Base-by-base conservation (phyloP, 148 eudicot genomes). In the Rhododendron ovatum region DNA sequence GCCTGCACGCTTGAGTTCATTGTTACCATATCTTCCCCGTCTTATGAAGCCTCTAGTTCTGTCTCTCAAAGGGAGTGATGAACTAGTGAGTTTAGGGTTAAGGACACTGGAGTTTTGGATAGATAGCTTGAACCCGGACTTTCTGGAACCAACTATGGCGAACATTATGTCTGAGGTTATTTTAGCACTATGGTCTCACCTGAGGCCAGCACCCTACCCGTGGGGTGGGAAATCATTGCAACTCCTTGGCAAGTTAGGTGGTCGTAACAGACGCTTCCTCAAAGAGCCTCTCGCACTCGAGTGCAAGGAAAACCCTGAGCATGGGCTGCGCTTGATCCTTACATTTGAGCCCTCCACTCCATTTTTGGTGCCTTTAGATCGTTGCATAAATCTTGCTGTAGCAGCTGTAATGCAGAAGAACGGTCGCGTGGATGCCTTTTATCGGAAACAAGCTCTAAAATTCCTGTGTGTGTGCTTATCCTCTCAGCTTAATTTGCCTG, bases 251-350 rank as follows among this genome's bases (percentile, higher is more conserved):
- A 97, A 97, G 86, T 88, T 97, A 87, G 99, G 99, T 86, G 99
- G 99, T 57, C 98, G 99, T 77, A 97, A 97, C 81, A 91, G 99
- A 85, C 98, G 99, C 80, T 95, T 97, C 86, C 91, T 97, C 83
- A 97, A 97, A 90, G 99, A 97, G 91, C 99, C 99, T 83, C 91
- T 97, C 81, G 95, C 96, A 73, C 94, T 97, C 80, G 99, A 97
- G 73, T 97, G 98, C 91, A 97, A 97, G 90, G 99, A 97, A 87
- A 97, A 95, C 85, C 99, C 99, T 17, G 99, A 97, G 93, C 99
- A 97, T 88, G 99, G 99, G 9, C 95, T 97, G 86, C 96, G 99
- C 24, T 92, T 95, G 77, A 95, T 97, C 90, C 99, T 97, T 84
- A 97, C 99, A 26, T 97, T 97, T 88, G 94, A 94, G 90, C 99